Evolutionary conservation across 805 yeast genomes (phyloP).

Genomic region (Spathaspora boniae): DNA sequence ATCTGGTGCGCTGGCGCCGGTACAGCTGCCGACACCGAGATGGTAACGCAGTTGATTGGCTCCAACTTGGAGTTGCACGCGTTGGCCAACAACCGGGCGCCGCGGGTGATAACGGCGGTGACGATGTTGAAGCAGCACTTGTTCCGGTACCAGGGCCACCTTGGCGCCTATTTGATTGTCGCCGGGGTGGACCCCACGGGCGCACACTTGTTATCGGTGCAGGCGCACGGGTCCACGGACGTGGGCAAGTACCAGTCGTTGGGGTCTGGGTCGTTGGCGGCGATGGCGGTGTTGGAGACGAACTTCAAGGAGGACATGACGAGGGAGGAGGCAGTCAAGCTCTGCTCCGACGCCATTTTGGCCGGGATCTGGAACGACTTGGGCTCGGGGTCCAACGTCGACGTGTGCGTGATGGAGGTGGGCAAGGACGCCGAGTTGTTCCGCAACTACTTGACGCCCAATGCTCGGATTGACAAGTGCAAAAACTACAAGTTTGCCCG

Average conservation of each 20-base stretch:
- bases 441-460: conserved; percentile 90
- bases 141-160: conserved; percentile 94
- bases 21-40: conserved; percentile 99
- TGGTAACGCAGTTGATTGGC: conserved; percentile 90
- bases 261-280: conserved; percentile 97
- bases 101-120: conserved; percentile 90
- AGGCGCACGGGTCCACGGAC: conserved; percentile 98
- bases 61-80: conserved; percentile 90
- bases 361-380: conserved; percentile 99
- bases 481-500: conserved; percentile 80
- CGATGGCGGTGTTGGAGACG: conserved; percentile 95
- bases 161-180: conserved; percentile 97
- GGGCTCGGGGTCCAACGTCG: conserved; percentile 98
- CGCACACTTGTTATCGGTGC: conserved; percentile 85
- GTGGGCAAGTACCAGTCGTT: conserved; percentile 88
- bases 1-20: conserved; percentile 99
- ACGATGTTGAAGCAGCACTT: conserved; percentile 93
- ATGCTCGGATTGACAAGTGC: conserved; percentile 78
- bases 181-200: conserved; percentile 98
- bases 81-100: conserved; percentile 76
- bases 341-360: conserved; percentile 90
- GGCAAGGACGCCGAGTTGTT: conserved; percentile 82
- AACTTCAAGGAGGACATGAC: conserved; percentile 77
- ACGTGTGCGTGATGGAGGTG: conserved; percentile 92
- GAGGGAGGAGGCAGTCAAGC: conserved; percentile 84